These are phyloP conservation scores for Colletotrichum spaethianum DNA, from an alignment of 2,329 filamentous ascomycete genomes.

Conservation along the genomic window DNA sequence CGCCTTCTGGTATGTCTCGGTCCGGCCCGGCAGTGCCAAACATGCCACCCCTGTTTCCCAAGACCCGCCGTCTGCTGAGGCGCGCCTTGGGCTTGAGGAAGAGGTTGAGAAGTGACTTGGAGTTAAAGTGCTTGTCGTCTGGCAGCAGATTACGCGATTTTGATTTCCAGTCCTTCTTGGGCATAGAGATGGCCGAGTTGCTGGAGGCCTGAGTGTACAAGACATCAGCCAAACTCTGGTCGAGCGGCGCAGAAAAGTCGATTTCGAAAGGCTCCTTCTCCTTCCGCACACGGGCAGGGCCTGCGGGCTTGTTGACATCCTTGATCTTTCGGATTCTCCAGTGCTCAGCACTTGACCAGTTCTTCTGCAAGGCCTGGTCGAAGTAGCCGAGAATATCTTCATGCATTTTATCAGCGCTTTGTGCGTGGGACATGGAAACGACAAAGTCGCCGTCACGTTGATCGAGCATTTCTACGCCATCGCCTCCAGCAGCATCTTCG, in stretches of 20 bases:
- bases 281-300: conserved; percentile 78
- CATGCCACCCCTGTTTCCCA: conserved; percentile 58
- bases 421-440: conserved; percentile 80
- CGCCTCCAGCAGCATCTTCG: conserved; percentile 67
- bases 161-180: conserved; percentile 96
- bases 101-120: conserved; percentile 86
- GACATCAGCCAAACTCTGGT: conserved; percentile 77
- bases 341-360: conserved; percentile 98
- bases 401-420: conserved; percentile 76
- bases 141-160: conserved; percentile 94
- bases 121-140: conserved; percentile 99
- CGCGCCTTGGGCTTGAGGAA: conserved; percentile 96
- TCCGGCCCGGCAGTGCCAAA: conserved; percentile 60
- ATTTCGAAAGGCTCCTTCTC: conserved; percentile 98
- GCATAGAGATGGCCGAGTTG: conserved; percentile 85
- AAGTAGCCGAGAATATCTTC: conserved; percentile 99
- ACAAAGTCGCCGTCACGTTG: conserved; percentile 80
- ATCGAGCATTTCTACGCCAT: conserved; percentile 72
- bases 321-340: conserved; percentile 98
- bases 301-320: conserved; percentile 75
- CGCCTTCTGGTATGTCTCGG: conserved; percentile 74
- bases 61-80: conserved; percentile 76
- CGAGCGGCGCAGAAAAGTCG: conserved; percentile 85
- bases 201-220: conserved; percentile 87
- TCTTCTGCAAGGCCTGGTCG: conserved; percentile 95